A percentile compares a stretch with the other conserved stretches of the same genome.
Conservation (phyloP, 2,329 filamentous ascomycete species). For the Parascedosporium putredinis region DNA sequence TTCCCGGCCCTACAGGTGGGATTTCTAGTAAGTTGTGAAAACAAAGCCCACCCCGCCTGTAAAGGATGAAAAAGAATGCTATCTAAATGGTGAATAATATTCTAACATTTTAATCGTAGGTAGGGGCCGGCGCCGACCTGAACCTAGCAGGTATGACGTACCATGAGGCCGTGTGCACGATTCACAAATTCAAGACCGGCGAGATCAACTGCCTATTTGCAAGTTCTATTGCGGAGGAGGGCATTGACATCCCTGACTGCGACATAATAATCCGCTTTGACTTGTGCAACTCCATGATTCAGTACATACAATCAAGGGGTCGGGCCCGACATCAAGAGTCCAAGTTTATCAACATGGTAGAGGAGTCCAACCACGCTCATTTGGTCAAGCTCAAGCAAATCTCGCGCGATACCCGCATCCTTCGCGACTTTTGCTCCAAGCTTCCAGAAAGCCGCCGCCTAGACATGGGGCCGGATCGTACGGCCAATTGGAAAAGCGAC, state of each 20-base stretch:
- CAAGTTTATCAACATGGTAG: constrained; percentile 75
- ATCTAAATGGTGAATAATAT: too few relatives aligned
- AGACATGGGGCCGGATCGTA: constrained; percentile 23
- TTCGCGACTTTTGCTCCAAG: constrained; percentile 66
- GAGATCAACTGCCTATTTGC: constrained; percentile 54
- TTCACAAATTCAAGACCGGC: constrained; percentile 54
- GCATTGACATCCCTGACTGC: constrained; percentile 58
- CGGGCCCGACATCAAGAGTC: constrained; percentile 71
- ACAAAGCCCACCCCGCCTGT: too few relatives aligned
- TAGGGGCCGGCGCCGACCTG: constrained; percentile 19
- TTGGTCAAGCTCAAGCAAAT: constrained; percentile 46
- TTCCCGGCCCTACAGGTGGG: constrained; percentile 50
- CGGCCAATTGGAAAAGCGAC: not conserved
- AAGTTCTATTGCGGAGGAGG: constrained; percentile 58
- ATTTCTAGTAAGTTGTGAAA: constrained; percentile 52
- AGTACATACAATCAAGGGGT: constrained; percentile 88
- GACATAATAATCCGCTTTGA: constrained; percentile 69
- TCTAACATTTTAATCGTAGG: constrained; percentile 24
- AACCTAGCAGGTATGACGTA: constrained; percentile 57
- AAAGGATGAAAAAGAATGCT: too few relatives aligned
- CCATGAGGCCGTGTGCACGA: constrained; percentile 61
- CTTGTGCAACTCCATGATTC: constrained; percentile 79
- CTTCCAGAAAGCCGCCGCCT: constrained; percentile 58
- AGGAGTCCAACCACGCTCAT: constrained; percentile 57
- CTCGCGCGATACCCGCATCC: constrained; percentile 45